These are phyloP conservation scores for Mortierella sp. DNA, from an alignment of 371 early-diverging fungal species.

Conservation along the genomic window DNA sequence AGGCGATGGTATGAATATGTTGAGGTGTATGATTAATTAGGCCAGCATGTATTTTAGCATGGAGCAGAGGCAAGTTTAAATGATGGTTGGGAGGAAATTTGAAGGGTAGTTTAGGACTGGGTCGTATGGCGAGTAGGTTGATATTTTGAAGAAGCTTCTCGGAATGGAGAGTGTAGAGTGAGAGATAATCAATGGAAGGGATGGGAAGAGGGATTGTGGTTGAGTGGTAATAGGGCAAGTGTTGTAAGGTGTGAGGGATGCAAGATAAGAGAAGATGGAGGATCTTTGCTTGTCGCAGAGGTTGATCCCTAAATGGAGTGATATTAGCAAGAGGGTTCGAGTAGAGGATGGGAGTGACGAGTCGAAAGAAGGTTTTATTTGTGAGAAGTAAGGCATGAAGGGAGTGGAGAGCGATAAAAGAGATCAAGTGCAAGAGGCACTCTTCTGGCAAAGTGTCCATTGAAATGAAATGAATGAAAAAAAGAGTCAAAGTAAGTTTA, in stretches of 20 bases:
- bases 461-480: background rate
- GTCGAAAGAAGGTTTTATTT: conserved; percentile 33
- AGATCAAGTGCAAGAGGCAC: conserved; percentile 30
- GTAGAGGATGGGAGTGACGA: conserved; percentile 26
- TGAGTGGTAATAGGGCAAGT: background rate
- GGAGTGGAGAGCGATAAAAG: conserved; percentile 3
- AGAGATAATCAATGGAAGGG: conserved; percentile 31
- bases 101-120: too few species aligned
- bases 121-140: background rate
- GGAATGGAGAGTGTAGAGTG: conserved; percentile 22
- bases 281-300: background rate
- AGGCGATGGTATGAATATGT: conserved; percentile 20
- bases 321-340: conserved; percentile 5
- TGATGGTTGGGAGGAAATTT: background rate
- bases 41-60: background rate
- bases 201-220: background rate
- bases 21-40: conserved; percentile 23
- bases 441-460: conserved; percentile 30
- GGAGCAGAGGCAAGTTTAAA: background rate
- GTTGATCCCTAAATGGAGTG: background rate
- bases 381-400: conserved; percentile 28
- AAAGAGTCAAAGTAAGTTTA: background rate
- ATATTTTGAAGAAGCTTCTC: conserved; percentile 15
- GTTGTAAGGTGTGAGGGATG: conserved; percentile 1
- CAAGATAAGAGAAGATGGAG: conserved; percentile 25